Percentiles rank a stretch among this genome's conserved stretches.
Evolutionary conservation across 805 yeast species (phyloP).

Genomic region (Ogataea sp.): DNA sequence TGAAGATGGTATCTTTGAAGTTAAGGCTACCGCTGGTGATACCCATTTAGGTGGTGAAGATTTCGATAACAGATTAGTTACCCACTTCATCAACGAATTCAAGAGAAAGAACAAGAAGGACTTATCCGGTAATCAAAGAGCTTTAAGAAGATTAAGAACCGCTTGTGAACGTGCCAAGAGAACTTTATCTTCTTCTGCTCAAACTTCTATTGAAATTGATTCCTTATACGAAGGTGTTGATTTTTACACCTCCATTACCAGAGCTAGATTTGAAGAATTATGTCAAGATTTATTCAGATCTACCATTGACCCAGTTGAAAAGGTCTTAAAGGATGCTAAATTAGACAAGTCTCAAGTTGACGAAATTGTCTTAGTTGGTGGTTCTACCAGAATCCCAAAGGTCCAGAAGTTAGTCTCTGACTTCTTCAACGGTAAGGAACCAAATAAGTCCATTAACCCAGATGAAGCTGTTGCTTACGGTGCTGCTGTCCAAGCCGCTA

Average conservation of each 20-base stretch:
- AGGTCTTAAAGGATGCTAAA: conserved; percentile 86
- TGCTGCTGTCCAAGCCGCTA: conserved; percentile 98
- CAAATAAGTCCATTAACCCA: conserved; percentile 93
- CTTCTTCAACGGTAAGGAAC: conserved; percentile 95
- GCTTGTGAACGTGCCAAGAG: conserved; percentile 99
- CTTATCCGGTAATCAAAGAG: conserved; percentile 86
- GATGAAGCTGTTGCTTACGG: conserved; percentile 99
- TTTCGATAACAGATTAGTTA: conserved; percentile 94
- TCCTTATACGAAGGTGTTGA: conserved; percentile 93
- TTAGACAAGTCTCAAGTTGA: conserved; percentile 83
- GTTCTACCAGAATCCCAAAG: conserved; percentile 97
- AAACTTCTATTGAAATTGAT: conserved; percentile 92
- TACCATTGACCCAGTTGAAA: conserved; percentile 92
- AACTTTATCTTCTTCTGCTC: conserved; percentile 92
- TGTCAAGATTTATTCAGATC: conserved; percentile 93
- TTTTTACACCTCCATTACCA: conserved; percentile 92
- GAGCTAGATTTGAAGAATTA: conserved; percentile 97
- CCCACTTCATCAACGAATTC: conserved; percentile 89
- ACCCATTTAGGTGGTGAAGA: conserved; percentile 98
- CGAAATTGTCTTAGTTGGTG: conserved; percentile 95
- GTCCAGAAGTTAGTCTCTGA: conserved; percentile 92
- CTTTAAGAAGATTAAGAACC: conserved; percentile 96
- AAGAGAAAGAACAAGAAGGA: conserved; percentile 98
- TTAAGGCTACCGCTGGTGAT: conserved; percentile 89
- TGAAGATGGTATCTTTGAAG: conserved; percentile 95